Conservation (phyloP, 148 eudicot species). For the Diospyros lotus region DNA sequence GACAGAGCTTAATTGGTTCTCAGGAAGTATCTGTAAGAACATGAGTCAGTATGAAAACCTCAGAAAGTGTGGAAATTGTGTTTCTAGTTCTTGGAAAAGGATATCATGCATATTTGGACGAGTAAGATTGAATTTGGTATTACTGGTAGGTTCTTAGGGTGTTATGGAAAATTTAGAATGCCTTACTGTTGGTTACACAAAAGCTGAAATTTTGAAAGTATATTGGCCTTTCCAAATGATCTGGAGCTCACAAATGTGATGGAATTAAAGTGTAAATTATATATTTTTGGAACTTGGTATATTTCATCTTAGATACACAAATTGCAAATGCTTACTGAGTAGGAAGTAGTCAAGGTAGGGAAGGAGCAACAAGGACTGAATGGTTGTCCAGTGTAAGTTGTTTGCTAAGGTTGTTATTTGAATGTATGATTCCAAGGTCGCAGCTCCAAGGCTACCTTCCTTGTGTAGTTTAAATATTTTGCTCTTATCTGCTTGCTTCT, state of each 20-base stretch:
- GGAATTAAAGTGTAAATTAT: background rate
- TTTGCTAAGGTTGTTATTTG: too few species aligned
- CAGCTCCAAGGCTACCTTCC: too few species aligned
- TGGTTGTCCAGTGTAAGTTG: background rate
- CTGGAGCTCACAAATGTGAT: background rate
- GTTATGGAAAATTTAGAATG: background rate
- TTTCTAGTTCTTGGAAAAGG: too few species aligned
- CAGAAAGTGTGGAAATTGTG: too few species aligned
- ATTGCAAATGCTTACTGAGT: background rate
- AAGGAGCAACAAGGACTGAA: background rate
- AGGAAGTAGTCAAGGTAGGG: background rate
- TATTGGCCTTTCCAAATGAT: background rate
- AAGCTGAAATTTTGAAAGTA: constrained; percentile 7
- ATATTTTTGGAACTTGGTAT: background rate
- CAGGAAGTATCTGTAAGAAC: too few species aligned
- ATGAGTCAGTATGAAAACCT: too few species aligned
- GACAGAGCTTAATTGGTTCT: too few species aligned
- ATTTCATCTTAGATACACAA: background rate
- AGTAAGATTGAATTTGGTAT: background rate
- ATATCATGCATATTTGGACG: constrained; percentile 1
- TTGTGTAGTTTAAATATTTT: too few species aligned
- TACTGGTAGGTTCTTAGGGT: background rate
- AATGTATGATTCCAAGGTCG: too few species aligned
- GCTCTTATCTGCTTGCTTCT: too few species aligned
- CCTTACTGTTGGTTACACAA: background rate